Evolutionary conservation across 2,329 filamentous ascomycete genomes (phyloP), one percentile per base, ranked within the genome.

Genomic region (Cucurbitaria berberidis): DNA sequence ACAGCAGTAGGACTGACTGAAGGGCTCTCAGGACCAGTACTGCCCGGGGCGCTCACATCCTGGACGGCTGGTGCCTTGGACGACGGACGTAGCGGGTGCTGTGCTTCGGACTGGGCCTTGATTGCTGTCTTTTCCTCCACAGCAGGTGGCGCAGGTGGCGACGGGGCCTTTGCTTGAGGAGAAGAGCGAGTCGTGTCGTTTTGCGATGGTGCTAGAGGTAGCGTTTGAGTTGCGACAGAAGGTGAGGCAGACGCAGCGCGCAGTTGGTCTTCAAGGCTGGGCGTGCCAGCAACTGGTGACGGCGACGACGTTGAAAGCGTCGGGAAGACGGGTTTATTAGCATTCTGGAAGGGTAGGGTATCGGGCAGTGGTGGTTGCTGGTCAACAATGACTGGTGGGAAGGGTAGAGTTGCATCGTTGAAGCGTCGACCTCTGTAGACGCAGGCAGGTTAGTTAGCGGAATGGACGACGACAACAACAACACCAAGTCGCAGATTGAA

Each of bases 381-480:
- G 48, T 65, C 66, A 63, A 52, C n/a, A 29, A 64, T 59, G 49
- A 61, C 53, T 51, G 46, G 55, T 38, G 70, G 69, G 52, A 67
- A 70, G 55, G 80, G 82, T 36, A 84, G 76, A 45, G 82, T 82
- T 60, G 78, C 72, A 71, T 84, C 81, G 69, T 84, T 77, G 74
- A 85, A 86, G 68, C 77, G 78, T 55, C 80, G 82, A 63, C 82
- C 81, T 79, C 84, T 86, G 63, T 36, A 62, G 36, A 59, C 57
- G 50, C 51, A 49, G 44, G 51, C 39, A 48, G 48, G 66, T 74
- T 49, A 74, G 70, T 63, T 49, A 74, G 70, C 62, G 62, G 63
- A 68, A 64, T 65, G 62, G 32, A 60, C 45, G n/a, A n/a, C 63
- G 53, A 63, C 49, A 60, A 62, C 55, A 57, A 53, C 30, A 49